Percentiles rank a stretch among this genome's conserved stretches.
These are phyloP conservation scores for Aspergillus unguis DNA, from an alignment of 2,329 filamentous ascomycete genomes.

Conservation along the genomic window DNA sequence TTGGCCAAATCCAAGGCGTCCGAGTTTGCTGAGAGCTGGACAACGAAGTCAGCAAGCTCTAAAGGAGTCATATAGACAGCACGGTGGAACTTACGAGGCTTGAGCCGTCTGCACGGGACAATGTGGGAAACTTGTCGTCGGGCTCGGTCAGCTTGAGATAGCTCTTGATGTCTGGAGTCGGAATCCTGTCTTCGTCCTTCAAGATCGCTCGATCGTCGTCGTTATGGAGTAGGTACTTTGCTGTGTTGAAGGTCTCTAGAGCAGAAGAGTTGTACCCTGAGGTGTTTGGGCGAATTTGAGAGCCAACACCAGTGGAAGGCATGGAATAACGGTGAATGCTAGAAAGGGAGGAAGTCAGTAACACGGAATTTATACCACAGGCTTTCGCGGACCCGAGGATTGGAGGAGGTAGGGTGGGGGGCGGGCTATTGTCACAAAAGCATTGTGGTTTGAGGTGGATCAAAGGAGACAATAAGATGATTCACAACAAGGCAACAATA, in stretches of 20 bases:
- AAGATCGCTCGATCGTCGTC: constrained; percentile 60
- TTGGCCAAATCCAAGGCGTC: constrained; percentile 76
- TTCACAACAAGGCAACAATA: neutral
- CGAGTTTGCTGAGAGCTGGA: constrained; percentile 73
- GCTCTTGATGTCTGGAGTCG: constrained; percentile 64
- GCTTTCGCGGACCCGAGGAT: neutral
- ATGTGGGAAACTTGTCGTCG: constrained; percentile 82
- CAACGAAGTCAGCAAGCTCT: constrained; percentile 20
- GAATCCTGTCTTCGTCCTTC: constrained; percentile 49
- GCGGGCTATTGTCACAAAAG: neutral
- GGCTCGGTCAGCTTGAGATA: constrained; percentile 69
- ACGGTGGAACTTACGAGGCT: constrained; percentile 49
- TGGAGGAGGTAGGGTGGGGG: too few species aligned
- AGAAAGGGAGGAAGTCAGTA: constrained; percentile 10
- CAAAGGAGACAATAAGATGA: neutral
- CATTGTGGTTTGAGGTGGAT: neutral
- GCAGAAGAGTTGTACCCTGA: constrained; percentile 39
- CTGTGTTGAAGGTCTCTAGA: constrained; percentile 79
- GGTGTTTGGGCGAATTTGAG: constrained; percentile 30
- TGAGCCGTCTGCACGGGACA: constrained; percentile 48
- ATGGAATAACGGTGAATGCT: constrained; percentile 91
- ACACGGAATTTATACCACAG: neutral
- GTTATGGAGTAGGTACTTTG: constrained; percentile 81
- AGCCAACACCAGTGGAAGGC: constrained; percentile 61
- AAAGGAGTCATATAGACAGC: neutral